Base-by-base conservation (phyloP, 345 rosid genomes). In the Bruguiera sexangula region DNA sequence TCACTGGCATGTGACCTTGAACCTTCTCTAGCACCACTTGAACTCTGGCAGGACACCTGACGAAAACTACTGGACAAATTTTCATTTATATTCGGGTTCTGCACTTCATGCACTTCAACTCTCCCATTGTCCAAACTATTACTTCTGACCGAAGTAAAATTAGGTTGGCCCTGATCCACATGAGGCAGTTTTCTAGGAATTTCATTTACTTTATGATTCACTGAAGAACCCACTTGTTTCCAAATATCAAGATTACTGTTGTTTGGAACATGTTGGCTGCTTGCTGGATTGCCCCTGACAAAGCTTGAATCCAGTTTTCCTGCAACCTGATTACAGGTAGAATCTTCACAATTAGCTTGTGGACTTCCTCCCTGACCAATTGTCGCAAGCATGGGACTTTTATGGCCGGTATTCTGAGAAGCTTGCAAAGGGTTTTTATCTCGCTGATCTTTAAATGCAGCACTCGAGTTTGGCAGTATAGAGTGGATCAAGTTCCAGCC, bases 401-500 rank as follows among this genome's bases (percentile, higher is more conserved):
- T 79, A 6, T 59, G 63, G 67, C 77, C 78, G 62, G 48, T 30
- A 68, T 58, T 69, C 63, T 70, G 69, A 48, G 76, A 69, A 74
- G 61, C 63, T 54, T 78, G 86, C 68, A 79, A 75, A 22, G 75
- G 30, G 59, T 72, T 79, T 57, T 79, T 84, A 62, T 69, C 71
- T 60, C 51, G 72, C 62, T 74, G 85, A 75, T 70, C 72, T 69
- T 79, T 74, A 52, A 70, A 63, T 48, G 60, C 22, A 48, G 68
- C 26, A 66, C 66, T 75, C n/a, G 63, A 65, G 16, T 67, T 64
- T 48, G 67, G 69, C 5, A 80, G 66, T 13, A 65, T 53, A 32
- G 86, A 79, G 26, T 83, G 83, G 56, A 77, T 58, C 55, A 70
- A 77, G 70, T 70, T 86, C 89, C 84, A 83, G 73, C 83, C 83